Percentiles rank a stretch among this genome's conserved stretches.
These are phyloP conservation scores for Tulasnella sp. DNA, from an alignment of 768 basidiomycete genomes.

Conservation along the genomic window DNA sequence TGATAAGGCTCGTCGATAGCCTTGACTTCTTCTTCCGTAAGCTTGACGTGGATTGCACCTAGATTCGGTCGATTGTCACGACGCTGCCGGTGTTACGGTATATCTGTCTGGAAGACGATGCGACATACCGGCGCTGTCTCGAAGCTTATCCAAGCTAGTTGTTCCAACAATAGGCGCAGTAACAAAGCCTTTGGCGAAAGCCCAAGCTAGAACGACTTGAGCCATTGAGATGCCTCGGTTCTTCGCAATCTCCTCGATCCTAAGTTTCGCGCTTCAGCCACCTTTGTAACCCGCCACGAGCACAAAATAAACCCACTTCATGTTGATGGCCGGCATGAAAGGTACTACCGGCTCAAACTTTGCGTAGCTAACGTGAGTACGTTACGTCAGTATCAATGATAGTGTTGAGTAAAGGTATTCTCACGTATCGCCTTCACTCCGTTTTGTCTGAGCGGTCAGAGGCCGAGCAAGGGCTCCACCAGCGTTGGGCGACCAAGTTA, in stretches of 20 bases:
- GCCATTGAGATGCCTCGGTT: conserved; percentile 1
- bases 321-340: neutral
- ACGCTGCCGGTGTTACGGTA: too few relatives aligned
- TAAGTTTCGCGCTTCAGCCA: neutral
- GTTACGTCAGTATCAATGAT: neutral
- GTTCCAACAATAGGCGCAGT: conserved; percentile 59
- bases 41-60: conserved; percentile 25
- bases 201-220: conserved; percentile 49
- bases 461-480: conserved; percentile 30
- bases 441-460: neutral
- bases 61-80: neutral
- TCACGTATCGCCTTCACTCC: conserved; percentile 5
- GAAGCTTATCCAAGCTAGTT: conserved; percentile 49
- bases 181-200: conserved; percentile 34
- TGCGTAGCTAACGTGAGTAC: neutral
- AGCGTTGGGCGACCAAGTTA: conserved; percentile 34
- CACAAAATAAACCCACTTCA: neutral
- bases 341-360: neutral
- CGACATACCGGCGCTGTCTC: conserved; percentile 48
- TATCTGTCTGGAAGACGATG: neutral
- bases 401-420: neutral
- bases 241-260: neutral
- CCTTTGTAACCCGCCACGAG: neutral
- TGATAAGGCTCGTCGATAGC: conserved; percentile 36
- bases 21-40: conserved; percentile 38